phyloP scores from a whole-genome alignment of 441 rosid species.

The Arabidopsis lyrata region DNA sequence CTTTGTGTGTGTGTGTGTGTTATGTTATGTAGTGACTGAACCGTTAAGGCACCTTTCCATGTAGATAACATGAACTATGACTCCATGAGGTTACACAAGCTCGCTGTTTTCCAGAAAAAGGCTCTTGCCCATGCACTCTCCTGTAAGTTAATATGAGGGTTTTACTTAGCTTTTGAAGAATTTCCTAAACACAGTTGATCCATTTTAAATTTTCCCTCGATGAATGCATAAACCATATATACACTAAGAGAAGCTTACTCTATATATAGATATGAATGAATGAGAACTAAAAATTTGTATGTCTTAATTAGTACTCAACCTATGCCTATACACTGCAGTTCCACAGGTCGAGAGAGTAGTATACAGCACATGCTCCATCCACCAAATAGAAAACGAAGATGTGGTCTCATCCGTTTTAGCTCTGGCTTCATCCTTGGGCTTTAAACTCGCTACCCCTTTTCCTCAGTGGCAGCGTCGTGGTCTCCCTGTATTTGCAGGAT shows the following conservation, averaged over 20 bases:
- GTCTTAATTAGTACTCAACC: not conserved
- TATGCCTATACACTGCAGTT: conserved; percentile 54
- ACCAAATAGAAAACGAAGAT: conserved; percentile 88
- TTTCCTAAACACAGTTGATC: not conserved
- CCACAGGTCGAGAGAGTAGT: conserved; percentile 84
- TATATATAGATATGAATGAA: not conserved
- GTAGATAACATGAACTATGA: conserved; percentile 51
- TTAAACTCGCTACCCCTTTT: conserved; percentile 69
- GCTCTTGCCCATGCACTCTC: conserved; percentile 85
- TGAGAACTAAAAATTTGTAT: not conserved
- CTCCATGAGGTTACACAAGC: conserved; percentile 66
- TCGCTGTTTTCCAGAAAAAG: conserved; percentile 84
- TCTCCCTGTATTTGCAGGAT: conserved; percentile 73
- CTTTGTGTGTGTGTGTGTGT: conserved; percentile 8
- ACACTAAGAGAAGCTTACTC: not conserved
- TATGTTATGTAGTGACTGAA: conserved; percentile 20
- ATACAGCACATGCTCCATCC: conserved; percentile 90
- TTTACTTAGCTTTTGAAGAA: not conserved
- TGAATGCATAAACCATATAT: not conserved
- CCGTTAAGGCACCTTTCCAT: conserved; percentile 15
- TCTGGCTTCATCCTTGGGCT: conserved; percentile 69
- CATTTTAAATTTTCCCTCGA: not conserved
- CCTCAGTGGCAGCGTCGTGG: conserved; percentile 83
- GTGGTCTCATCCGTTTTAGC: conserved; percentile 73
- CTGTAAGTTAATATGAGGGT: conserved; percentile 54